These are phyloP conservation scores for Daldinia grandis DNA, from an alignment of 495 filamentous ascomycete species.

Conservation along the genomic window DNA sequence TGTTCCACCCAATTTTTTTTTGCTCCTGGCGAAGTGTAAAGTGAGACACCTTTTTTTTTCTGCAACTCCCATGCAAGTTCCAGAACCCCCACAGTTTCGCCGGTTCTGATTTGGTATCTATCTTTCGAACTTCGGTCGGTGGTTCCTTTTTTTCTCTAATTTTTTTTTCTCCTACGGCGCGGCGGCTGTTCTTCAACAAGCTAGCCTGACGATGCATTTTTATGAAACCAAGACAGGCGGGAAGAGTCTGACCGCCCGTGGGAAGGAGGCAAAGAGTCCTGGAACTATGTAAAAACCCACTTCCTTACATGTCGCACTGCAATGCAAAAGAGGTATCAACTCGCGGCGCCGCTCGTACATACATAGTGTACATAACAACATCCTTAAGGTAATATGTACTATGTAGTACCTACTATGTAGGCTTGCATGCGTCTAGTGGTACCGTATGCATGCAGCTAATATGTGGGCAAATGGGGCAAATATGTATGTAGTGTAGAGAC, in stretches of 20 bases:
- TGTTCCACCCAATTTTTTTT: conserved; percentile 28
- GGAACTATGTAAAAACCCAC: conserved; percentile 11
- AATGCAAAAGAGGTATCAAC: conserved; percentile 27
- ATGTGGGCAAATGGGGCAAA: conserved; percentile 4
- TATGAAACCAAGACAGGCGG: conserved; percentile 17
- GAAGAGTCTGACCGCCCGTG: conserved; percentile 26
- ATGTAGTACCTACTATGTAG: not conserved
- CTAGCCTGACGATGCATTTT: not conserved
- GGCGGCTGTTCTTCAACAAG: not conserved
- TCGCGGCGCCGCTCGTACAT: conserved; percentile 24
- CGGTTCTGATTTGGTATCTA: conserved; percentile 31
- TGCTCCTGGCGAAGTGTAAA: conserved; percentile 22
- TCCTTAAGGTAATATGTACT: not conserved
- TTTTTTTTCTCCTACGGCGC: not conserved
- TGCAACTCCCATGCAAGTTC: conserved; percentile 12
- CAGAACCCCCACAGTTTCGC: conserved; percentile 29
- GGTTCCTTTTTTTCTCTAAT: not conserved
- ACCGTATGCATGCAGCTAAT: conserved; percentile 26
- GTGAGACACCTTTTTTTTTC: conserved; percentile 34
- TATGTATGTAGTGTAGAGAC: conserved; percentile 21
- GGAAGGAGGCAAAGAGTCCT: not conserved
- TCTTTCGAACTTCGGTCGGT: conserved; percentile 26
- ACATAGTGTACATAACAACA: too few species aligned
- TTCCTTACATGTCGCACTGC: conserved; percentile 26
- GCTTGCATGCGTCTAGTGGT: conserved; percentile 28